Conservation (phyloP, 2,329 filamentous ascomycete species). For the Cladophialophora psammophila region DNA sequence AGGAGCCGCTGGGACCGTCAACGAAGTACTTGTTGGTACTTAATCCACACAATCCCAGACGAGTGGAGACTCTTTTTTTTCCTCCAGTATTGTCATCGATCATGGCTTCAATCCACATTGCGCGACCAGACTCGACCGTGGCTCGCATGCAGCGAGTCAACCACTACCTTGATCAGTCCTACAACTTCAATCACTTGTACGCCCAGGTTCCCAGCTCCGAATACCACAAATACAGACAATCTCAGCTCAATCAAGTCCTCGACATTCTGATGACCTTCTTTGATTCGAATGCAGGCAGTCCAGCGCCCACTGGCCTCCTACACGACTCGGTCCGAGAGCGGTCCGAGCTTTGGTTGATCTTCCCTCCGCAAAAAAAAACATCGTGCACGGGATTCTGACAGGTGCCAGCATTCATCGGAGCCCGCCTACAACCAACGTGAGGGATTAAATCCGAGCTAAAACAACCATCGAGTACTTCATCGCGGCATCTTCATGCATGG, state of each 20-base stretch:
- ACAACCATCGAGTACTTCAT: neutral
- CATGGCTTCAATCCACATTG: neutral
- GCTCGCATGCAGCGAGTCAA: slow-evolving; percentile 7
- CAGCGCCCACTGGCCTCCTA: neutral
- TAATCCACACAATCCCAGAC: neutral
- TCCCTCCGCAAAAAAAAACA: neutral
- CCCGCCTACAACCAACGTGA: slow-evolving; percentile 1
- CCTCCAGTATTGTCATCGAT: neutral
- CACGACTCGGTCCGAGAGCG: neutral
- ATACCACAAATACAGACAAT: slow-evolving; percentile 7
- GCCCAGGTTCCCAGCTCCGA: neutral
- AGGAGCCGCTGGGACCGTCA: neutral
- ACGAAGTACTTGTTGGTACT: neutral
- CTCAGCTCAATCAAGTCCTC: slow-evolving; percentile 4
- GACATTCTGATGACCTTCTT: slow-evolving; percentile 14
- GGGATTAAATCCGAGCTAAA: slow-evolving; percentile 9
- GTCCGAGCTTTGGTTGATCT: slow-evolving; percentile 13
- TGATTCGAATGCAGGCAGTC: neutral
- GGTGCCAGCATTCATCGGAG: slow-evolving; percentile 3
- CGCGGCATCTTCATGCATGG: neutral
- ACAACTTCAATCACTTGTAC: slow-evolving; percentile 12
- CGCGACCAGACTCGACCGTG: neutral
- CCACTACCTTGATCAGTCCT: neutral
- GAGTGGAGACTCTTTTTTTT: neutral
- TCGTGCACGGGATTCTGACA: slow-evolving; percentile 1